These are phyloP conservation scores for Candida easanensis DNA, from an alignment of 805 yeast genomes.

Conservation along the genomic window DNA sequence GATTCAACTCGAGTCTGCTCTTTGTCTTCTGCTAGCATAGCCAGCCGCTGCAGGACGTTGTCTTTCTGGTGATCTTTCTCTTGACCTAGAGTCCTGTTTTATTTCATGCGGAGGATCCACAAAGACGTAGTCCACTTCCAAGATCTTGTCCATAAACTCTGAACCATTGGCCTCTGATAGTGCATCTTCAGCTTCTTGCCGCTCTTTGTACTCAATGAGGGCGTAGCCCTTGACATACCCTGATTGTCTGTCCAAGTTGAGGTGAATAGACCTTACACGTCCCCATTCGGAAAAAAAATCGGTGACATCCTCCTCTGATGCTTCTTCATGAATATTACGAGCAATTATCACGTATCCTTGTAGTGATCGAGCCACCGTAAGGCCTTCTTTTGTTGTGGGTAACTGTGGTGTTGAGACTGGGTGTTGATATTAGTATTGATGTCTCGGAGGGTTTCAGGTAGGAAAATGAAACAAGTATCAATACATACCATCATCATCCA, in stretches of 20 bases:
- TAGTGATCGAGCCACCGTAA: slow-evolving; percentile 11
- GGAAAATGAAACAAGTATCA: not conserved
- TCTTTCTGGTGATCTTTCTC: slow-evolving; percentile 3
- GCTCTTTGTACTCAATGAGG: slow-evolving; percentile 33
- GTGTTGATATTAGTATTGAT: not conserved
- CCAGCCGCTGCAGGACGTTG: not conserved
- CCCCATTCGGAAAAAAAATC: slow-evolving; percentile 43
- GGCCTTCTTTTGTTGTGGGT: slow-evolving; percentile 13
- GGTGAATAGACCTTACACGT: slow-evolving; percentile 33
- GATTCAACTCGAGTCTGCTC: too few relatives aligned
- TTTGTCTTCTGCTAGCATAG: not conserved
- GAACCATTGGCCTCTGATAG: slow-evolving; percentile 29
- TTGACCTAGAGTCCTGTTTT: not conserved
- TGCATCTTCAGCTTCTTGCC: slow-evolving; percentile 35
- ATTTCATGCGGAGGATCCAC: slow-evolving; percentile 23
- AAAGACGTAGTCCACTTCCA: slow-evolving; percentile 39
- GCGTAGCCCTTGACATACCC: slow-evolving; percentile 40
- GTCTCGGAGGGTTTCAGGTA: not conserved
- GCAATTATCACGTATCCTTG: slow-evolving; percentile 44
- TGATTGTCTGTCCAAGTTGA: slow-evolving; percentile 41
- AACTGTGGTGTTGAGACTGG: not conserved
- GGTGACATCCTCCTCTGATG: slow-evolving; percentile 40
- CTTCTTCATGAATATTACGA: slow-evolving; percentile 42
- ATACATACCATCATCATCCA: not conserved
- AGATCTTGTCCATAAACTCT: slow-evolving; percentile 32